Evolutionary conservation across 2,329 filamentous ascomycete species (phyloP).

Genomic region (Fusarium mexicanum): DNA sequence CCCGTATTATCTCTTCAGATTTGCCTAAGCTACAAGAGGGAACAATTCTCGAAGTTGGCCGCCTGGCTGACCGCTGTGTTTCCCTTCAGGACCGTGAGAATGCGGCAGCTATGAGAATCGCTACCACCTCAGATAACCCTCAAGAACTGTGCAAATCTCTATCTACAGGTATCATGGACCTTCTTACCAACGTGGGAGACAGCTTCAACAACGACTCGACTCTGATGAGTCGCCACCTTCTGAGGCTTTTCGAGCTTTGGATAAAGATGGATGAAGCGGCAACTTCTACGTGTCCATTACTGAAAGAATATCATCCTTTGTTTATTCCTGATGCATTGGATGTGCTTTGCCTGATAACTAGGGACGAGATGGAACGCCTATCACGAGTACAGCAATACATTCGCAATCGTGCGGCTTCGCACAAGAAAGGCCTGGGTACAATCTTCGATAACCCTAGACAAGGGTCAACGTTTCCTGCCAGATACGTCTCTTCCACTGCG

Average conservation of each 20-base stretch:
- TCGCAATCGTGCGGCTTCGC: constrained; percentile 23
- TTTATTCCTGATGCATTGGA: constrained; percentile 63
- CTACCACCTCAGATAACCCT: not conserved
- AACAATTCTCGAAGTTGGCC: not conserved
- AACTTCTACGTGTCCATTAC: constrained; percentile 53
- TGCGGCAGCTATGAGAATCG: accelerated
- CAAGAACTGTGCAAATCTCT: not conserved
- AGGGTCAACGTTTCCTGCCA: not conserved
- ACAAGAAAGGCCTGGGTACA: constrained; percentile 42
- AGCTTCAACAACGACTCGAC: constrained; percentile 48
- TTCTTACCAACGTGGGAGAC: constrained; percentile 5
- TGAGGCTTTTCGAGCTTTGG: constrained; percentile 68
- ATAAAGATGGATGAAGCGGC: constrained; percentile 62
- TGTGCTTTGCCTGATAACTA: constrained; percentile 60
- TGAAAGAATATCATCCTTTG: constrained; percentile 61
- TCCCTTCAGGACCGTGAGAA: accelerated
- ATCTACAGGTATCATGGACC: not conserved
- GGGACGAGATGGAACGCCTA: constrained; percentile 61
- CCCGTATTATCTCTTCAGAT: accelerated
- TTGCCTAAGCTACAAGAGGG: not conserved
- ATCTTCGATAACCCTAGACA: constrained; percentile 58
- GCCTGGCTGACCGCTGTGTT: not conserved
- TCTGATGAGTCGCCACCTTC: constrained; percentile 48
- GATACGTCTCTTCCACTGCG: not conserved
- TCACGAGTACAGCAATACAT: constrained; percentile 41